Evolutionary conservation across 345 rosid species (phyloP).

Genomic region (Citrus medica): DNA sequence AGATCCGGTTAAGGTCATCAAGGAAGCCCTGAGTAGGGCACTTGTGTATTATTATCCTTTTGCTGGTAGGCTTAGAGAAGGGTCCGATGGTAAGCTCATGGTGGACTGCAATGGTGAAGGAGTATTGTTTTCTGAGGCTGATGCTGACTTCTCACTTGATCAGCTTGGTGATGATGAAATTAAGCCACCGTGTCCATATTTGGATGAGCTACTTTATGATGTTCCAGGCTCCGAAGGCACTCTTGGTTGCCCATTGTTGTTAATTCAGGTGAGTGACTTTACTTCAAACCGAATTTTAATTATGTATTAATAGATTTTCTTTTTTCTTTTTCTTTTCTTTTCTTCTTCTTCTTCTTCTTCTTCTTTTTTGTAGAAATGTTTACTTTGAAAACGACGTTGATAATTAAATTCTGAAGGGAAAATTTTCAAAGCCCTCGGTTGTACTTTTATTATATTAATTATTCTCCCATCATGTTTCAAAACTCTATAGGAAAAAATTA

Average conservation of each 20-base stretch:
- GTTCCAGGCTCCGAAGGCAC: slow-evolving; percentile 10
- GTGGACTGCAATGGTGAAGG: slow-evolving; percentile 15
- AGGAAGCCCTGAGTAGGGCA: background rate
- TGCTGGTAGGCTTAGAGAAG: slow-evolving; percentile 10
- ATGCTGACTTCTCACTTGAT: slow-evolving; percentile 3
- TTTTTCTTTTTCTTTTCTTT: no score
- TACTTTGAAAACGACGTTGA: no score
- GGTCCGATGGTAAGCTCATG: background rate
- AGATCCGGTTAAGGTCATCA: background rate
- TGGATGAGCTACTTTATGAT: slow-evolving; percentile 6
- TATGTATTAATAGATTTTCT: background rate
- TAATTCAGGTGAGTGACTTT: slow-evolving; percentile 5
- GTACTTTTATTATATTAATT: no score
- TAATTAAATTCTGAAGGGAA: no score
- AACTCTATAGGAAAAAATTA: no score
- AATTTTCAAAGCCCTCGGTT: no score
- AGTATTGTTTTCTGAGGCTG: slow-evolving; percentile 3
- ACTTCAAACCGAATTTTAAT: no score
- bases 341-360: no score
- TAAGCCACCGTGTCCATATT: background rate
- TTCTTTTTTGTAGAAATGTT: background rate
- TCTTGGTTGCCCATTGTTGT: background rate
- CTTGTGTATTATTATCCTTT: slow-evolving; percentile 11
- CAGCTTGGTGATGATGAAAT: background rate
- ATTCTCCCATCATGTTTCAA: no score